Evolutionary conservation across 169 alveolate genomes (phyloP).

Genomic region (Plasmodium sp.): DNA sequence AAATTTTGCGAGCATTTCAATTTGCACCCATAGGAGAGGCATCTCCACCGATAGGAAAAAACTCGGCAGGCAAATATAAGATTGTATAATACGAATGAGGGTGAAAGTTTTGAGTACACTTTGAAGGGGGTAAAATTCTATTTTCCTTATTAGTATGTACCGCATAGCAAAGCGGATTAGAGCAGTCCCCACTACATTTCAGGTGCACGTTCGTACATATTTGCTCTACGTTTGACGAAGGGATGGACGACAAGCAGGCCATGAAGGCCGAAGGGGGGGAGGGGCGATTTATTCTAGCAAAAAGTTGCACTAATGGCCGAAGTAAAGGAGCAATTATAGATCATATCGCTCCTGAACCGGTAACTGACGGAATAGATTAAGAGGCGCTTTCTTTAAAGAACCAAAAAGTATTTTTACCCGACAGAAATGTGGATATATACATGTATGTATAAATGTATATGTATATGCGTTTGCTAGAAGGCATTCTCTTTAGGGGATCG

Average conservation of each 20-base stretch:
- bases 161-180: not conserved
- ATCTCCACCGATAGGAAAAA: not conserved
- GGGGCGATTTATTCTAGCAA: not conserved
- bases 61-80: not conserved
- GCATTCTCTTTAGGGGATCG: not conserved
- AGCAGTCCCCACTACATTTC: not conserved
- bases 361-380: not conserved
- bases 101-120: not conserved
- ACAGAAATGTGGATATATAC: not conserved
- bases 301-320: not conserved
- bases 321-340: not conserved
- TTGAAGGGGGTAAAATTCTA: not conserved
- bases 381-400: not conserved
- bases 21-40: not conserved
- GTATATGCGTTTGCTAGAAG: not conserved
- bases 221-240: not conserved
- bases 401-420: not conserved
- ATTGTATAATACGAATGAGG: not conserved
- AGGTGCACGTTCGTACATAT: not conserved
- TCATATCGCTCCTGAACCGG: not conserved
- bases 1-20: not conserved
- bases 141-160: not conserved
- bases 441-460: not conserved
- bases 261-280: not conserved
- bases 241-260: not conserved